Base-by-base conservation (phyloP, 2,329 filamentous ascomycete genomes). In the Claviceps sp. region DNA sequence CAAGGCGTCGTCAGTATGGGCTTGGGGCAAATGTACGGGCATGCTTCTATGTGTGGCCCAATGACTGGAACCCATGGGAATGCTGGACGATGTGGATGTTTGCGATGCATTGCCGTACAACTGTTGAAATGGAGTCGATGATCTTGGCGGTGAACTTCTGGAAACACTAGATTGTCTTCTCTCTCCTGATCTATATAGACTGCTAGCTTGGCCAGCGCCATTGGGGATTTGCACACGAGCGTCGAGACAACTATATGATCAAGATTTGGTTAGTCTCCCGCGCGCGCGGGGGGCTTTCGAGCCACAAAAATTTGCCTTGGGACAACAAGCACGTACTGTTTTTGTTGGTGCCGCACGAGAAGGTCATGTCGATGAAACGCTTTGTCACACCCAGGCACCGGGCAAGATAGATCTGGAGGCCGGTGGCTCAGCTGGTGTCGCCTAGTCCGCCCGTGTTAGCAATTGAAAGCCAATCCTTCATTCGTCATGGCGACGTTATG, bases 401-500 rank as follows among this genome's bases (percentile, higher is more conserved):
- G 67, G 55, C 80, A 84, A 40, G 65, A 65, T 57, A 73, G 72
- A 44, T 70, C 69, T 26, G 80, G 76, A 49, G 71, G 74, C 52
- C 74, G 69, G 61, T 83, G 79, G 58, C 77, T 80, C 41, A 81
- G 64, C 62, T 82, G 76, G 62, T 83, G 79, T 51, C 79, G 76
- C 59, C 79, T 81, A 53, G 14, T 52, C 24, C 13, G 18, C 20
- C 34, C 44, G 42, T 54, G 60, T 66, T 58, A 67, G 64, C 55
- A 50, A 53, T 51, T 34, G 30, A 26, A 38, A 16, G 41, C 22
- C 51, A 34, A 34, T 14, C 11, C 13, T 20, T 62, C 63, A 5
- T 41, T 14, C 20, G 36, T 47, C 18, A 18, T 14, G 13, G 4
- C 44, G 20, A 48, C 14, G 43, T 24, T 57, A 44, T 50, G 60